A percentile compares a stretch with the other conserved stretches of the same genome.
Conservation (phyloP, 2,329 filamentous ascomycete genomes). For the Botrytis porri region DNA sequence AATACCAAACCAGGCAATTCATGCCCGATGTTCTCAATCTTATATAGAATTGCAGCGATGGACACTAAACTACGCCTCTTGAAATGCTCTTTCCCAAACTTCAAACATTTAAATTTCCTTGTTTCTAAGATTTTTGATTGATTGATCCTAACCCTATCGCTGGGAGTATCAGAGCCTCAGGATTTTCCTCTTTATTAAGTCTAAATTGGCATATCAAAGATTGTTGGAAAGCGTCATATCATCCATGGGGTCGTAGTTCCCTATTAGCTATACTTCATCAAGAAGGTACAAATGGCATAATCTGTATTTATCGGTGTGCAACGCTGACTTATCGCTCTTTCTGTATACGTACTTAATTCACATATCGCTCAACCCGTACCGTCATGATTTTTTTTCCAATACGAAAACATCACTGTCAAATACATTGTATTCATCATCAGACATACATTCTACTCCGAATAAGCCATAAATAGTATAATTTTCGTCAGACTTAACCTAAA, state of each 20-base stretch:
- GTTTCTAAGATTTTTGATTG: background rate
- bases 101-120: background rate
- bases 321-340: background rate
- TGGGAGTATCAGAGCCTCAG: background rate
- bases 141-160: background rate
- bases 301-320: background rate
- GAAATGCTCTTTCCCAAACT: rapidly evolving
- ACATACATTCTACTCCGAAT: background rate
- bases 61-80: rapidly evolving
- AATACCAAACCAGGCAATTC: background rate
- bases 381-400: background rate
- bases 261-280: background rate
- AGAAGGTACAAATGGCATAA: background rate
- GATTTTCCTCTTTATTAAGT: background rate
- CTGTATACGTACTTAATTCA: background rate
- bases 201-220: background rate
- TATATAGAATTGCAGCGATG: background rate
- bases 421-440: background rate
- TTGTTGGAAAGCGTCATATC: background rate
- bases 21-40: background rate
- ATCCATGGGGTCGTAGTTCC: background rate
- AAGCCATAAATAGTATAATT: background rate
- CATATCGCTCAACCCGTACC: background rate
- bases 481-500: background rate
- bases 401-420: background rate